Evolutionary conservation across 225 moss, liverwort and hornwort species (phyloP), one percentile per base, ranked within the genome.

Genomic region (Physcomitrellopsis africana): DNA sequence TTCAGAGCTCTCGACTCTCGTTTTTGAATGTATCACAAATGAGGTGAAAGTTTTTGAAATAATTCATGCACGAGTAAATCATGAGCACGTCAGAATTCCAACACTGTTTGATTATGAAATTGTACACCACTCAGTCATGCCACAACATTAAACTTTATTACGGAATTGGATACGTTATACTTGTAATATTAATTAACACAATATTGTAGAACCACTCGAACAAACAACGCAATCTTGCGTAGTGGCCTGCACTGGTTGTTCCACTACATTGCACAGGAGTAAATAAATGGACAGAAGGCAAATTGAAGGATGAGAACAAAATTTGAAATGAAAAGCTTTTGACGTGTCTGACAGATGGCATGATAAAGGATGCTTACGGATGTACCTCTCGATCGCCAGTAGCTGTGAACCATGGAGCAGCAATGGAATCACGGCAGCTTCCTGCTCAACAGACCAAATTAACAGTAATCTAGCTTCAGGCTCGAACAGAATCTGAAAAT

Each of bases 371-470:
- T 9, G 14, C 5, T 51, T 15, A 15, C 13, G 2, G 4, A 11
- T 32, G 13, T 75, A 79, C 79, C 83, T 83, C 43, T 83, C 79
- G 61, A 72, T 79, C 44, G 79, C 79, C 27, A 83, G 19, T 8
- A 83, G 19, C 32, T 83, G 83, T 60, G 76, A 57, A 15, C 79
- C 83, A 43, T 70, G 74, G 43, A 83, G 79, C 23, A 83, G 60
- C 61, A 79, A 67, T 10, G 83, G 83, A 43, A 83, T 73, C 4
- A 76, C 53, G 18, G 79, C 60, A 4, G 11, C 12, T 57, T 83
- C 79, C 75, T 83, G 71, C 22, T 49, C 24, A 65, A 49, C 3
- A 69, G 42, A 17, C 11, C 41, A 48, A 9, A 56, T 32, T 43
- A 43, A 8, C 32, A 7, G 32, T 4, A 37, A 37, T 4, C 32